A percentile compares a stretch with the other conserved stretches of the same genome.
Conservation (phyloP, 352 stramenopile species). For the Phytophthora constricta region DNA sequence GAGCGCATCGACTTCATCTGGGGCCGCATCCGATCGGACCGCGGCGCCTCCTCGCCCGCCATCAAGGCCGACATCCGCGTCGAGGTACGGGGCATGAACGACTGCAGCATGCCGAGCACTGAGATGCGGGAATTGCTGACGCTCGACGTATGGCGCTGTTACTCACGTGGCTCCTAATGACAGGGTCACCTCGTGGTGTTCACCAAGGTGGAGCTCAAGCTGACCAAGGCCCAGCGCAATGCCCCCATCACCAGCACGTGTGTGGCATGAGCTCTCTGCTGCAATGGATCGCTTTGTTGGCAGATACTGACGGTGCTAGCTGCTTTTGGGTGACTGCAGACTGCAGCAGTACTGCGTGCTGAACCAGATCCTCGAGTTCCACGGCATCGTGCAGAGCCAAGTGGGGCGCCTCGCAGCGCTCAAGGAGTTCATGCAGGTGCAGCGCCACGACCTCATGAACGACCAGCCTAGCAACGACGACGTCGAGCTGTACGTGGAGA, state of each 20-base stretch:
- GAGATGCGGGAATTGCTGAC: slow-evolving; percentile 8
- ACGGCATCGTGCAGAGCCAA: slow-evolving; percentile 69
- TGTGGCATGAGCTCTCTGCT: slow-evolving; percentile 27
- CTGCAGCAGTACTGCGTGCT: slow-evolving; percentile 85
- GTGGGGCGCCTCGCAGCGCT: slow-evolving; percentile 53
- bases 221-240: slow-evolving; percentile 64
- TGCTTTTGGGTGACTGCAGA: slow-evolving; percentile 42
- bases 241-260: slow-evolving; percentile 58
- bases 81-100: slow-evolving; percentile 41
- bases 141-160: slow-evolving; percentile 30
- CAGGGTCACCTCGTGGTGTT: slow-evolving; percentile 81
- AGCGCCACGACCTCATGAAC: slow-evolving; percentile 47
- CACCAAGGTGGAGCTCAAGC: slow-evolving; percentile 73
- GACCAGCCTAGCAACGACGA: slow-evolving; percentile 53
- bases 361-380: slow-evolving; percentile 88
- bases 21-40: slow-evolving; percentile 77
- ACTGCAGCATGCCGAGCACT: slow-evolving; percentile 11
- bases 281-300: too few species aligned
- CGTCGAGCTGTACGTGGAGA: slow-evolving; percentile 62
- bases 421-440: slow-evolving; percentile 54
- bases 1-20: slow-evolving; percentile 87
- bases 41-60: slow-evolving; percentile 39
- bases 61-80: slow-evolving; percentile 80
- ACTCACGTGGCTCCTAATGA: slow-evolving; percentile 18
- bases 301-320: too few species aligned